phyloP scores from a whole-genome alignment of 1,139 yeast genomes.

The Eremothecium coryli region DNA sequence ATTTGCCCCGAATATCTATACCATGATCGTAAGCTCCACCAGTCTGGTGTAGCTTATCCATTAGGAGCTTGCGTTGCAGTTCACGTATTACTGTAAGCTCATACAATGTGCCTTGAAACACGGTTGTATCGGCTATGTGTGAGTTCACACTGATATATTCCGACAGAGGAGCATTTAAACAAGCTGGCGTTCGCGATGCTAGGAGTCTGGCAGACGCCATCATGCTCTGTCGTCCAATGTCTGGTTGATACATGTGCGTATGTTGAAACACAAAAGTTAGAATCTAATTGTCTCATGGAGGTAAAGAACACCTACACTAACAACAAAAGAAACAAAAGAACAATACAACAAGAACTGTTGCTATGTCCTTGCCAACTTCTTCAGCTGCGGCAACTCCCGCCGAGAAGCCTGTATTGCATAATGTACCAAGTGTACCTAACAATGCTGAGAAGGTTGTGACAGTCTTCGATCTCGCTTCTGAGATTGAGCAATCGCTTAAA shows the following conservation, averaged over 20 bases:
- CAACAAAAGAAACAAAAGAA: too few species aligned
- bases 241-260: too few species aligned
- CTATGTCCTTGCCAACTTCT: too few species aligned
- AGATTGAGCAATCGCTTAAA: slow-evolving; percentile 37
- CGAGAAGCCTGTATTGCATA: too few species aligned
- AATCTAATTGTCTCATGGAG: too few species aligned
- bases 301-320: too few species aligned
- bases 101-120: slow-evolving; percentile 61
- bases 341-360: too few species aligned
- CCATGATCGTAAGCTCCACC: slow-evolving; percentile 76
- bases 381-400: too few species aligned
- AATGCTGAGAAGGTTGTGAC: slow-evolving; percentile 29
- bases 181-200: not conserved
- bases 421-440: not conserved
- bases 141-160: slow-evolving; percentile 18
- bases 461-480: slow-evolving; percentile 45
- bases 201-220: too few species aligned
- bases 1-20: slow-evolving; percentile 53
- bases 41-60: slow-evolving; percentile 34
- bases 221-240: too few species aligned
- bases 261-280: too few species aligned
- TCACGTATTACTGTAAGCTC: slow-evolving; percentile 49
- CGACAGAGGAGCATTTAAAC: slow-evolving; percentile 6
- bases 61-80: slow-evolving; percentile 35
- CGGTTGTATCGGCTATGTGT: slow-evolving; percentile 34